A percentile compares a stretch with the other conserved stretches of the same genome.
These are phyloP conservation scores for Epipyxis sp. DNA, from an alignment of 108 stramenopile genomes.

Conservation along the genomic window DNA sequence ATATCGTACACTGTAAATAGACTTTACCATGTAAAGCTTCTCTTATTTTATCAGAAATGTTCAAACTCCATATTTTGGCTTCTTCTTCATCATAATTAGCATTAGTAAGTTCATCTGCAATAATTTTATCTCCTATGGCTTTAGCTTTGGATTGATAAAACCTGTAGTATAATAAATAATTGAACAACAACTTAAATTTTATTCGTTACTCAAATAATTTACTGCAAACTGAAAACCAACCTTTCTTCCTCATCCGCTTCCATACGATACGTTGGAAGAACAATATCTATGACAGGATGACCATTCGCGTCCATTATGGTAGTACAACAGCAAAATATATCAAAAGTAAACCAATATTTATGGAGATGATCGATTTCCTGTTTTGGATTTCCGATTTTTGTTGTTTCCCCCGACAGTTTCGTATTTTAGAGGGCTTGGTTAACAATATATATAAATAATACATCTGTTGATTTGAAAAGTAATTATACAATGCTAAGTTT, in stretches of 20 bases:
- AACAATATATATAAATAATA: too few species aligned
- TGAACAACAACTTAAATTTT: neutral
- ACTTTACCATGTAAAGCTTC: neutral
- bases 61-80: conserved; percentile 23
- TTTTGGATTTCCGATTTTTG: too few species aligned
- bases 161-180: conserved; percentile 11
- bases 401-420: too few species aligned
- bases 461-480: too few species aligned
- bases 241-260: conserved; percentile 27
- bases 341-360: too few species aligned
- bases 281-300: conserved; percentile 18
- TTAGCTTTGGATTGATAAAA: conserved; percentile 20
- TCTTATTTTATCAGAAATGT: conserved; percentile 14
- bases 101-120: conserved; percentile 3
- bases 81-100: conserved; percentile 23
- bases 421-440: too few species aligned
- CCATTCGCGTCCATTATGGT: neutral
- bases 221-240: neutral
- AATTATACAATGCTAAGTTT: too few species aligned
- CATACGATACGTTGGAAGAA: conserved; percentile 32
- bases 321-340: too few species aligned
- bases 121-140: conserved; percentile 19
- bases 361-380: too few species aligned
- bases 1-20: neutral
- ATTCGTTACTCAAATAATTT: too few species aligned